These are phyloP conservation scores for Flaveria ramosissima DNA, from an alignment of 129 eudicot species.

Conservation along the genomic window DNA sequence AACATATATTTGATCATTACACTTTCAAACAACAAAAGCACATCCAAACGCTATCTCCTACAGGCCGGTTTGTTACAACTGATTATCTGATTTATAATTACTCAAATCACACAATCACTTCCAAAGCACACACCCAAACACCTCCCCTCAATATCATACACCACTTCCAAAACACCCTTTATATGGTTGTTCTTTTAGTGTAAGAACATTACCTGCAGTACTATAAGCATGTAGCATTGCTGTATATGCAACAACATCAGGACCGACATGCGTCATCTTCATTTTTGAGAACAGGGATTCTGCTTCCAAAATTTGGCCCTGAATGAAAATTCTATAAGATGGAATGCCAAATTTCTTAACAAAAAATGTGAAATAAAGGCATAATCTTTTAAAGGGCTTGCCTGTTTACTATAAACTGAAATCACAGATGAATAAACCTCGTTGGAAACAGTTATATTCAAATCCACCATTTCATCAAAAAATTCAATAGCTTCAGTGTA, in stretches of 20 bases:
- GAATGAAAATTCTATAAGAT: conserved; percentile 10
- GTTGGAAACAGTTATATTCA: conserved; percentile 57
- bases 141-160: background rate
- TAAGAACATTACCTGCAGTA: conserved; percentile 54
- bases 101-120: conserved; percentile 12
- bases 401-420: conserved; percentile 84
- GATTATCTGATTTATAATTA: background rate
- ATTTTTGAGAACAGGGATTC: conserved; percentile 70
- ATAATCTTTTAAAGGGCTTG: conserved; percentile 33
- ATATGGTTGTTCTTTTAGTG: background rate
- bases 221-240: conserved; percentile 81
- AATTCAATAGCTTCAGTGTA: conserved; percentile 69
- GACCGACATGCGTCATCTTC: conserved; percentile 62
- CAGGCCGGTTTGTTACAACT: background rate
- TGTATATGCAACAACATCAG: conserved; percentile 90
- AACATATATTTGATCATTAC: background rate
- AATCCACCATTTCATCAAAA: conserved; percentile 66
- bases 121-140: background rate
- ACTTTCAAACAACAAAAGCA: background rate
- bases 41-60: background rate
- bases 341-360: conserved; percentile 3
- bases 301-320: conserved; percentile 78
- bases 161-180: background rate
- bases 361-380: background rate
- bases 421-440: conserved; percentile 90